phyloP scores from a whole-genome alignment of 345 rosid species.

The Triadica sebifera region DNA sequence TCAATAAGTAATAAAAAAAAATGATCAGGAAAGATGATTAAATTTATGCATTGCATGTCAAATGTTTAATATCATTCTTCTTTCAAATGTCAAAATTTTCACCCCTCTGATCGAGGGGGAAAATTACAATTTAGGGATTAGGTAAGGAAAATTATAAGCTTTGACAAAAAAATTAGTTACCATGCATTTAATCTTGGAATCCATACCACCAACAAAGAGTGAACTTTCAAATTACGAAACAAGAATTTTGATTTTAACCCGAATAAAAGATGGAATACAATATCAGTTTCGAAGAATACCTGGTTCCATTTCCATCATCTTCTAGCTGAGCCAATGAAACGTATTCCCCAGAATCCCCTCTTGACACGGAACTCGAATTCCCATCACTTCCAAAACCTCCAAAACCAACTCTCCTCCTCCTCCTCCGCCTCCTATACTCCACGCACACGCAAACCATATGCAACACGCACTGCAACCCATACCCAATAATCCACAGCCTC shows the following conservation, averaged over 20 bases:
- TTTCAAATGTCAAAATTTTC: neutral
- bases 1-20: neutral
- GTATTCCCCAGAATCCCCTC: conserved; percentile 54
- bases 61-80: neutral
- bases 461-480: conserved; percentile 75
- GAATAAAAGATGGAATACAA: neutral
- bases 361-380: conserved; percentile 45
- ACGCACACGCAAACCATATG: conserved; percentile 80
- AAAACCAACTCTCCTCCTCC: conserved; percentile 41
- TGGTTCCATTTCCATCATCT: conserved; percentile 53
- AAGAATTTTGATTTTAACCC: neutral
- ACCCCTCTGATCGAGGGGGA: neutral
- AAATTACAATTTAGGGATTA: neutral
- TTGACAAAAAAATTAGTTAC: neutral
- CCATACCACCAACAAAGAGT: neutral
- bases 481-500: conserved; percentile 79
- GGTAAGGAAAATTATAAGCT: neutral
- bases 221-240: neutral
- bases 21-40: neutral
- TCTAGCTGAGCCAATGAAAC: conserved; percentile 62
- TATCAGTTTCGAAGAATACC: conserved; percentile 35
- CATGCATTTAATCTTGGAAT: neutral
- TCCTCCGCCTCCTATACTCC: conserved; percentile 71
- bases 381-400: conserved; percentile 39
- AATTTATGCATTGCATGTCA: neutral